A percentile compares a stretch with the other conserved stretches of the same genome.
Conservation (phyloP, 345 rosid species). For the Zanthoxylum bungeanum region DNA sequence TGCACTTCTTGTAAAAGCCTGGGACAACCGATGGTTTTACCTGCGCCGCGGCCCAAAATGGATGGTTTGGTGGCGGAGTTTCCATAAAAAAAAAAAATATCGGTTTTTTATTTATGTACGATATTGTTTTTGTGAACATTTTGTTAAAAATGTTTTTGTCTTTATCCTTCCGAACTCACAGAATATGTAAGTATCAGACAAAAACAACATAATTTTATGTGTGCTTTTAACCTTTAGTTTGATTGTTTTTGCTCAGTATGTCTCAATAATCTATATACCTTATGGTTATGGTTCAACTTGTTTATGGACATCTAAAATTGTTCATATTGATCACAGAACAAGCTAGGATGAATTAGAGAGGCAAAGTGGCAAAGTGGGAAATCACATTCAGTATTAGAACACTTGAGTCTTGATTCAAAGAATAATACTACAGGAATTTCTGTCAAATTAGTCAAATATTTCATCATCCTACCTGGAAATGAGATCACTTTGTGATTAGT, state of each 20-base stretch:
- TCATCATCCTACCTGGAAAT: neutral
- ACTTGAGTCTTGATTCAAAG: neutral
- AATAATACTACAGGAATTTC: neutral
- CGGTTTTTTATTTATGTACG: neutral
- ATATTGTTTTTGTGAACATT: neutral
- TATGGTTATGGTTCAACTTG: neutral
- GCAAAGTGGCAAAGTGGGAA: neutral
- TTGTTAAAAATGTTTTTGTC: too few species aligned
- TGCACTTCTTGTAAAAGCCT: too few species aligned
- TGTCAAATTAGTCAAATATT: neutral
- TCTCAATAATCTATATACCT: neutral
- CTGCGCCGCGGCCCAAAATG: too few species aligned
- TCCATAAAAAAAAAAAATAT: too few species aligned
- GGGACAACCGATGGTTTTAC: too few species aligned
- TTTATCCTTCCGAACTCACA: neutral
- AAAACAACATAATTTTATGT: too few species aligned
- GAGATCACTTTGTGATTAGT: too few species aligned
- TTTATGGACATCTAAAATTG: neutral
- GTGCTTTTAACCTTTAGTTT: neutral
- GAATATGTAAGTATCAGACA: too few species aligned
- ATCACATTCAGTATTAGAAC: neutral
- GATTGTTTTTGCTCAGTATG: too few species aligned
- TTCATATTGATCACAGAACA: neutral
- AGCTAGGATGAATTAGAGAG: neutral
- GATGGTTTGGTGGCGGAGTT: too few species aligned